These are phyloP conservation scores for Coemansia sp. DNA, from an alignment of 371 early-diverging fungal species.

Conservation along the genomic window DNA sequence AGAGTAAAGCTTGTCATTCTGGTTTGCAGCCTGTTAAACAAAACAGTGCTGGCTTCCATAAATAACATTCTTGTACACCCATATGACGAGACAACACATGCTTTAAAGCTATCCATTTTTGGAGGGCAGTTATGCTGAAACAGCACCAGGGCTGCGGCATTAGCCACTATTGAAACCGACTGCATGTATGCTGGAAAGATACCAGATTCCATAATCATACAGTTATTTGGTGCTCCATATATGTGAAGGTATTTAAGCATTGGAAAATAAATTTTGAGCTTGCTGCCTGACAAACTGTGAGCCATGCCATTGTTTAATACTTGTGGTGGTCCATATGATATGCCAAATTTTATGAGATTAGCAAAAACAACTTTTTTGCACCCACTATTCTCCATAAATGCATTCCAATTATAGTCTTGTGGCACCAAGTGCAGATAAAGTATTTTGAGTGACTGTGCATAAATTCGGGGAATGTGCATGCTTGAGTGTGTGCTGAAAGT, in stretches of 20 bases:
- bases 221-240: no score
- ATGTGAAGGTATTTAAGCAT: neutral
- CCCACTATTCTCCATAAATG: neutral
- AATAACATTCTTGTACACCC: no score
- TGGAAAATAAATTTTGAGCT: neutral
- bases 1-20: no score
- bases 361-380: neutral
- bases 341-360: neutral
- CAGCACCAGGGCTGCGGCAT: no score
- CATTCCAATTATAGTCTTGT: neutral
- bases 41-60: no score
- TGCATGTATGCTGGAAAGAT: no score
- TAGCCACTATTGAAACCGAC: no score
- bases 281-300: neutral
- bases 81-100: no score
- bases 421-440: neutral
- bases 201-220: no score
- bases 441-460: neutral
- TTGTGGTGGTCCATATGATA: neutral
- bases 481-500: neutral
- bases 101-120: no score
- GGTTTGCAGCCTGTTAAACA: no score
- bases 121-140: no score
- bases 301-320: neutral
- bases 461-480: neutral